Base-by-base conservation (phyloP, 176 grass and related monocot species). In the Triticum dicoccoides region DNA sequence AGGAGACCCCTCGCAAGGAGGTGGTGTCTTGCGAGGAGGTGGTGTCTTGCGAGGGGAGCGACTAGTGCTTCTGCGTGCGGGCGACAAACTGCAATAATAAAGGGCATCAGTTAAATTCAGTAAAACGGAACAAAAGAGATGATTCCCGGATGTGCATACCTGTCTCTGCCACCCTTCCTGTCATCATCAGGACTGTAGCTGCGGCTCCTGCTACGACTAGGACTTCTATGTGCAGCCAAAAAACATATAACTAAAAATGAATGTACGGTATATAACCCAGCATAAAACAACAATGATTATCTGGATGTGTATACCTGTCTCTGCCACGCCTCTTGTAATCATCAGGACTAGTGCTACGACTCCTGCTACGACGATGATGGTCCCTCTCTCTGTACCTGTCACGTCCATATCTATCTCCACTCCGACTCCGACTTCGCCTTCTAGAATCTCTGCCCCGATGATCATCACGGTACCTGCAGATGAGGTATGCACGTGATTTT, bases 331-430 rank as follows among this genome's bases (percentile, higher is more conserved):
- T 91, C 78, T 82, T 94, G 65, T 91, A 82, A 78, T 91, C 78
- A 89, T 94, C 93, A 88, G 90, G 86, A 79, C 91, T 96, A 45
- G 62, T 77, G 78, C 94, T 94, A 20, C 11, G 87, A 74, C 89
- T 97, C 73, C 49, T 89, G 85, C 89, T 97, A 42, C 61, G 79
- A 45, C 61, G 89, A 39, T 69, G 90, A 30, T 87, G 79, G 90
- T 90, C 75, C 68, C 75, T 90, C 25, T 94, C 94, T 80, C 49
- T 92, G 81, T 92, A 87, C 59, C 86, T 92, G 61, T 88, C 94
- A 69, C 38, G 82, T 25, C 73, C 73, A 34, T 90, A 79, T 63
- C 94, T 89, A 21, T 86, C 85, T 70, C 85, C 66, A 61, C 88
- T 83, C 25, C 18, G 83, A 58, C 87, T 91, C 2, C 32, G 66